Evolutionary conservation across 1,284 basidiomycete genomes (phyloP).

Genomic region (Ceratobasidium sp.): DNA sequence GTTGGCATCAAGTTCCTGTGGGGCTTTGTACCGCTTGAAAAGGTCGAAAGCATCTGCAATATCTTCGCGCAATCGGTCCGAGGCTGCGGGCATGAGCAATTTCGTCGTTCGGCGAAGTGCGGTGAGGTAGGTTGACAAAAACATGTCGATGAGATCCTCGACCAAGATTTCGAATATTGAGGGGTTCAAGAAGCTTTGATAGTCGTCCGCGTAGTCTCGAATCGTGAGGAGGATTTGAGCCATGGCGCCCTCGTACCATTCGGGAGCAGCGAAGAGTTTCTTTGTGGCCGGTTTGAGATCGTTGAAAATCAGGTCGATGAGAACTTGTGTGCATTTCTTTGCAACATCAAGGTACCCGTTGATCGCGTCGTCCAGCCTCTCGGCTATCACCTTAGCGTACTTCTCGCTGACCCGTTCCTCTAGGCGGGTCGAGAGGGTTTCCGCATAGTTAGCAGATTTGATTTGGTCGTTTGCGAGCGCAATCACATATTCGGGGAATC

Average conservation of each 20-base stretch:
- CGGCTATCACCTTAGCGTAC: constrained; percentile 83
- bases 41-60: constrained; percentile 78
- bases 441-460: constrained; percentile 93
- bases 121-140: constrained; percentile 90
- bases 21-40: constrained; percentile 80
- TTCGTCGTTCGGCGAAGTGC: constrained; percentile 86
- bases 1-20: constrained; percentile 79
- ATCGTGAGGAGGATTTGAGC: constrained; percentile 92
- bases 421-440: constrained; percentile 82
- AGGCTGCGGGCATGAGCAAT: constrained; percentile 84
- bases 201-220: constrained; percentile 94
- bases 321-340: constrained; percentile 92
- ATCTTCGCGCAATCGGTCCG: constrained; percentile 83
- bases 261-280: constrained; percentile 75
- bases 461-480: constrained; percentile 99
- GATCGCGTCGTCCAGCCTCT: constrained; percentile 92
- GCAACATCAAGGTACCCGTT: constrained; percentile 98
- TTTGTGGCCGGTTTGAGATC: constrained; percentile 91
- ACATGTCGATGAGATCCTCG: constrained; percentile 91
- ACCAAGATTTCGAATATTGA: constrained; percentile 90
- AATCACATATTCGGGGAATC: constrained; percentile 94
- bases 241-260: constrained; percentile 90
- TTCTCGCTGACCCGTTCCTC: constrained; percentile 94
- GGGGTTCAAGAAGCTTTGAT: constrained; percentile 87
- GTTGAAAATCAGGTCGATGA: constrained; percentile 95